Evolutionary conservation across 2,329 filamentous ascomycete genomes (phyloP), one percentile per base, ranked within the genome.

Genomic region (Colletotrichum sp.): DNA sequence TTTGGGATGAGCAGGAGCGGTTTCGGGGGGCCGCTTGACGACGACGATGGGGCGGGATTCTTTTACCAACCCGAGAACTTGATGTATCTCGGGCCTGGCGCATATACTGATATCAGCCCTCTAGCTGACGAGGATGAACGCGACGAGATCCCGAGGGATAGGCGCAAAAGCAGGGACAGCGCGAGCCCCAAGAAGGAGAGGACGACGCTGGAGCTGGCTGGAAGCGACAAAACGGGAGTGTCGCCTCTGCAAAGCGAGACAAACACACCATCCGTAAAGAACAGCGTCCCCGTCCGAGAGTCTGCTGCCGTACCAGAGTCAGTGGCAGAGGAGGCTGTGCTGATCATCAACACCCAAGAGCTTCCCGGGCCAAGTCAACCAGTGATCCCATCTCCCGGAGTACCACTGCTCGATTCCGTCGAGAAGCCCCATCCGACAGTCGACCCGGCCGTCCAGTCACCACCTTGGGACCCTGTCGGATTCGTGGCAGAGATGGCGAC

Each of bases 41-140:
- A 83, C 2, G 80, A 85, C 76, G 84, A 84, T 57, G 77, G 83
- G 67, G 77, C 81, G 34, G 79, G 83, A 57, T 84, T 79, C 3
- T 88, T 89, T 72, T 90, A 90, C 75, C 88, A 90, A 75, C 88
- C 88, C 5, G 89, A 89, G 76, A 87, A 84, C 76, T 89, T 90
- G 77, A 89, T 90, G 85, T 90, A 87, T 77, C 84, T 90, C 18
- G 89, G 89, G 0, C 87, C 89, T 0, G 88, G 86, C 3, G 80
- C 82, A 3, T 87, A 88, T 77, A 85, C 80, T 30, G 88, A 89
- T 68, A 82, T 88, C n/a, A 89, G 85, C 60, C 86, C 88, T 1
- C 68, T 87, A 32, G 82, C 77, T 1, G 85, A 86, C 30, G 85
- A 87, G 65, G 86, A 88, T 36, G 84, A 84, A 5, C 78, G 75